Evolutionary conservation across 1,284 basidiomycete species (phyloP).

Genomic region (Boletus hoseneyae): DNA sequence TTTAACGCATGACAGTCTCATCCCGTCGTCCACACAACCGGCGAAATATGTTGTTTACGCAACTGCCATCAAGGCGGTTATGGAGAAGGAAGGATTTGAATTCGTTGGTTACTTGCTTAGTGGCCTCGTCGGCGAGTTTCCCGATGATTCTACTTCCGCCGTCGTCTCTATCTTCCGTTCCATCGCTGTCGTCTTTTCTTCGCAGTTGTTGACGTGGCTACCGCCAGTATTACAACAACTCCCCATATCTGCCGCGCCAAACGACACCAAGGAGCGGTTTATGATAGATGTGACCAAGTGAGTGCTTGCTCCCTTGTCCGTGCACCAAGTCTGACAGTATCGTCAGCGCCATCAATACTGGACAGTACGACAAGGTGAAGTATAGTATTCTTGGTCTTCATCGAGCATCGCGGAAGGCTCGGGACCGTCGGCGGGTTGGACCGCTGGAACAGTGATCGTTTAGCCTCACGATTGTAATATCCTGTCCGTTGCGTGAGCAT

Average conservation of each 20-base stretch:
- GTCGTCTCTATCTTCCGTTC: constrained; percentile 79
- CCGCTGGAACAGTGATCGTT: constrained; percentile 37
- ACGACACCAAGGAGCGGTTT: constrained; percentile 73
- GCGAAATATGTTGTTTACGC: constrained; percentile 66
- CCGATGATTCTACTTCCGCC: constrained; percentile 76
- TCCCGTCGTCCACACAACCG: constrained; percentile 44
- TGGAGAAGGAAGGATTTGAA: constrained; percentile 74
- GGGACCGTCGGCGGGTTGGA: constrained; percentile 58
- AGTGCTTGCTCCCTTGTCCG: constrained; percentile 31
- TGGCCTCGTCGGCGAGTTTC: constrained; percentile 84
- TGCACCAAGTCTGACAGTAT: constrained; percentile 10
- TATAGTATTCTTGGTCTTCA: constrained; percentile 65
- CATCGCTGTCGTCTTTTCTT: constrained; percentile 63
- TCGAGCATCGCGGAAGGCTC: constrained; percentile 63
- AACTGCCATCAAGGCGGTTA: constrained; percentile 59
- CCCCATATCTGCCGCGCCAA: constrained; percentile 59
- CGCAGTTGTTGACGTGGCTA: constrained; percentile 71
- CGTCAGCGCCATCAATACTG: constrained; percentile 57
- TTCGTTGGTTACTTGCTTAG: constrained; percentile 71
- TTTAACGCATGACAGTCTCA: constrained; percentile 69
- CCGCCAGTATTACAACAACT: constrained; percentile 70
- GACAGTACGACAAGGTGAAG: constrained; percentile 76
- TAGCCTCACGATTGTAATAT: neutral
- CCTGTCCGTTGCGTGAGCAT: neutral
- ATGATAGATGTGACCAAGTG: constrained; percentile 71